Percentiles rank a stretch among this genome's conserved stretches.
These are phyloP conservation scores for Rhizopogon sp. DNA, from an alignment of 768 basidiomycete genomes.

Conservation along the genomic window DNA sequence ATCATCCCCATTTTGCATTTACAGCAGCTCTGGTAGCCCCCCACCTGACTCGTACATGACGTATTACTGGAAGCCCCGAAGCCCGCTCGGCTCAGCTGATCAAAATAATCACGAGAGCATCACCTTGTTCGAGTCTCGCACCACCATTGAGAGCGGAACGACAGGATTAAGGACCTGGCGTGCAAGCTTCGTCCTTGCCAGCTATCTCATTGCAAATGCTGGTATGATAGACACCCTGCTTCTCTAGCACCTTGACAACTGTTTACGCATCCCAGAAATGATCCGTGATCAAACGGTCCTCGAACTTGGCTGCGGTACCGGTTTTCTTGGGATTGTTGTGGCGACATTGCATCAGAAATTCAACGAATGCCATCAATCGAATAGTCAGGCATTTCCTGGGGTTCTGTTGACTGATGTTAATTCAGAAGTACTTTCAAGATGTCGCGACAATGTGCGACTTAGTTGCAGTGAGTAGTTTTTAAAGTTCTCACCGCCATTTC, in stretches of 20 bases:
- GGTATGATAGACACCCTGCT: conserved; percentile 31
- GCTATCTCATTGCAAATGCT: conserved; percentile 53
- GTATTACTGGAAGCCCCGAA: conserved; percentile 48
- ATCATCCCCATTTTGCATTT: background rate
- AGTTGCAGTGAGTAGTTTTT: conserved; percentile 55
- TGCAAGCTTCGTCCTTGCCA: conserved; percentile 61
- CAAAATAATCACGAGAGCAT: conserved; percentile 31
- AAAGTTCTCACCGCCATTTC: background rate
- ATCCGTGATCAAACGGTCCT: conserved; percentile 45
- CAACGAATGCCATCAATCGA: background rate
- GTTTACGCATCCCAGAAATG: conserved; percentile 28
- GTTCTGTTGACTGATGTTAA: conserved; percentile 64
- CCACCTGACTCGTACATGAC: conserved; percentile 52
- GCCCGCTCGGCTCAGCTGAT: background rate
- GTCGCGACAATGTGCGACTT: conserved; percentile 53
- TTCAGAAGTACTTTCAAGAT: conserved; percentile 56
- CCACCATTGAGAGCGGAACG: conserved; percentile 69
- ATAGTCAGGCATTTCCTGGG: conserved; percentile 3
- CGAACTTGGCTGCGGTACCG: conserved; percentile 73
- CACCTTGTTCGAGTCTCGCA: conserved; percentile 71
- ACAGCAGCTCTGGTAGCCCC: conserved; percentile 20
- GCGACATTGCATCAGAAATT: conserved; percentile 47
- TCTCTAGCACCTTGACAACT: background rate
- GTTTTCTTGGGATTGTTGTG: conserved; percentile 66
- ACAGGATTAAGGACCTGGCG: conserved; percentile 80